Evolutionary conservation across 352 stramenopile genomes (phyloP).

Genomic region (Elongisporangium undulatum): DNA sequence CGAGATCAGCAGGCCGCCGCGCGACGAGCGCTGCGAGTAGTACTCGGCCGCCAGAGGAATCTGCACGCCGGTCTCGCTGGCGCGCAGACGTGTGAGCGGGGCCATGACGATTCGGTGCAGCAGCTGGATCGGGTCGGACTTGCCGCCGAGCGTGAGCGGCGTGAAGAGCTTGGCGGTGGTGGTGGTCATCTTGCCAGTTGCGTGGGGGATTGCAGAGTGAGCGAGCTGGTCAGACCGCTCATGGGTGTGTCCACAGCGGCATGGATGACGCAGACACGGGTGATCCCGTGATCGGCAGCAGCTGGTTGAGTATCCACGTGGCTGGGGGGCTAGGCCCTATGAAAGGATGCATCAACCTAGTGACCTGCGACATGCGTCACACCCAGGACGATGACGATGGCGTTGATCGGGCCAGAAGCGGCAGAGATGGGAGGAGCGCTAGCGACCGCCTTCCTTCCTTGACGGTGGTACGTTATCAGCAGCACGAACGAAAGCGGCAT

Average conservation of each 20-base stretch:
- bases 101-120: conserved; percentile 41
- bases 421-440: background rate
- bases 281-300: background rate
- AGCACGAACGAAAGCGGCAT: too few species aligned
- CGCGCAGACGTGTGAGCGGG: conserved; percentile 28
- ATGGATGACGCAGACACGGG: background rate
- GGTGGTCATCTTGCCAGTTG: conserved; percentile 1
- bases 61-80: conserved; percentile 16
- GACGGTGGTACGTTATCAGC: too few species aligned
- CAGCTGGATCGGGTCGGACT: conserved; percentile 16
- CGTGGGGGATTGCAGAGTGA: background rate
- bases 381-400: too few species aligned
- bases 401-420: background rate
- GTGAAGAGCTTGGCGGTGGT: conserved; percentile 19
- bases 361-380: background rate
- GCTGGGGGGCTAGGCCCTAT: too few species aligned
- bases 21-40: conserved; percentile 32
- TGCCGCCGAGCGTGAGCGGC: conserved; percentile 20
- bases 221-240: too few species aligned
- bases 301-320: background rate
- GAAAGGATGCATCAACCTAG: background rate
- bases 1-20: conserved; percentile 31
- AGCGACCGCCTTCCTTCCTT: background rate
- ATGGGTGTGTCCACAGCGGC: background rate
- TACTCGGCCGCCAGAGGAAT: conserved; percentile 23